These are phyloP conservation scores for Stephanocyclus meneghinianus DNA, from an alignment of 352 stramenopile species.

Conservation along the genomic window DNA sequence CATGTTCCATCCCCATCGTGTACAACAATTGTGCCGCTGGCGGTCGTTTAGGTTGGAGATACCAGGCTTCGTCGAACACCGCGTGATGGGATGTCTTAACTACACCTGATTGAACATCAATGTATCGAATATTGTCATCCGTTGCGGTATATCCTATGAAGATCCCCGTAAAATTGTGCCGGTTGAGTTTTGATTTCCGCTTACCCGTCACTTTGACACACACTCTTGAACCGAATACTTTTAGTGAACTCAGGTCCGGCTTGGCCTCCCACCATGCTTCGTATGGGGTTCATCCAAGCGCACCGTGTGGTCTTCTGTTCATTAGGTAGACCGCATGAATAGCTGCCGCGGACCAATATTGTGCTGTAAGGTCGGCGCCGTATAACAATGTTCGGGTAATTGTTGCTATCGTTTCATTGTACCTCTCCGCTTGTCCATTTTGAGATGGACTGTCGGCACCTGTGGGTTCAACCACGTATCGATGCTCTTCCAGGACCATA, in stretches of 20 bases:
- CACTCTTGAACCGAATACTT: constrained; percentile 16
- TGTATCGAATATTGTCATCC: constrained; percentile 22
- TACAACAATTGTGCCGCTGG: constrained; percentile 21
- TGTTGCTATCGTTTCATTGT: constrained; percentile 18
- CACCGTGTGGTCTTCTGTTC: constrained; percentile 1
- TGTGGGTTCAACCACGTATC: background rate
- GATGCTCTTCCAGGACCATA: background rate
- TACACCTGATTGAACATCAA: constrained; percentile 11
- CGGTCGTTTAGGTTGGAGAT: constrained; percentile 18
- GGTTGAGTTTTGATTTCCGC: constrained; percentile 10
- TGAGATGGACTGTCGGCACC: background rate
- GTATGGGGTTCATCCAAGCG: background rate
- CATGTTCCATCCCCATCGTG: constrained; percentile 1
- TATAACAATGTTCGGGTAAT: constrained; percentile 13
- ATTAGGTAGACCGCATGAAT: constrained; percentile 18
- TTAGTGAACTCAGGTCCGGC: constrained; percentile 6
- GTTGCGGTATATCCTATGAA: constrained; percentile 33
- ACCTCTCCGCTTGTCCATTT: constrained; percentile 18
- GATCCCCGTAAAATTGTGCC: constrained; percentile 14
- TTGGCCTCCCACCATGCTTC: constrained; percentile 10
- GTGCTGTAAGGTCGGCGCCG: constrained; percentile 5
- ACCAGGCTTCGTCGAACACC: background rate
- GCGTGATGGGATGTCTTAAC: constrained; percentile 23
- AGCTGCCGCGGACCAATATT: constrained; percentile 22
- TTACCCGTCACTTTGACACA: constrained; percentile 31